Conservation (phyloP, 176 grass and related monocot species). For the Alloteropsis semialata region DNA sequence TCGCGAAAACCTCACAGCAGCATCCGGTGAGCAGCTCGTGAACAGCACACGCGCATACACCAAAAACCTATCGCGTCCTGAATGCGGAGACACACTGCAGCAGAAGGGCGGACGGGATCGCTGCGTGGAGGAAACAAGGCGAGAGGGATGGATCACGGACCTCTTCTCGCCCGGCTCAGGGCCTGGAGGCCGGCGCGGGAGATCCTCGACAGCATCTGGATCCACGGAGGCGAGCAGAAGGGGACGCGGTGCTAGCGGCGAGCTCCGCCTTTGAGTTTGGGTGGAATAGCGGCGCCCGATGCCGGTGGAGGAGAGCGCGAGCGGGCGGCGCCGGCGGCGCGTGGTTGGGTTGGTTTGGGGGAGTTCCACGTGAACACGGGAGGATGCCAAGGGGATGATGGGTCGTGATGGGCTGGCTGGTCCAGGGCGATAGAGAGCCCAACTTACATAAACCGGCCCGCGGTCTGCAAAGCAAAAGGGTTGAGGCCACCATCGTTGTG, state of each 20-base stretch:
- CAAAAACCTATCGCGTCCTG: not conserved
- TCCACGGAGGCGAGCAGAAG: not conserved
- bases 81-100: not conserved
- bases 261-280: not conserved
- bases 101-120: not conserved
- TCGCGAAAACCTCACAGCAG: not conserved
- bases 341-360: not conserved
- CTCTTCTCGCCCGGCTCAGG: slow-evolving; percentile 27
- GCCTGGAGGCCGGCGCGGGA: slow-evolving; percentile 40
- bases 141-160: slow-evolving; percentile 28
- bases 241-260: not conserved
- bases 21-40: not conserved
- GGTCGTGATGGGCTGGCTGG: not conserved
- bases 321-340: not conserved
- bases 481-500: too few relatives aligned
- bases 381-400: not conserved
- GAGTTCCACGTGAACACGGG: not conserved
- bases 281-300: not conserved
- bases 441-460: too few relatives aligned
- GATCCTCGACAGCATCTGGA: slow-evolving; percentile 53
- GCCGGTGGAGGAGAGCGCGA: not conserved
- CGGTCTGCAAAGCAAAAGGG: too few relatives aligned
- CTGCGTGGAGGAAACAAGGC: not conserved
- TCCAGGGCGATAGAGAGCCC: not conserved
- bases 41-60: not conserved